A percentile compares a stretch with the other conserved stretches of the same genome.
These are phyloP conservation scores for Viola odorata DNA, from an alignment of 345 rosid genomes.

Conservation along the genomic window DNA sequence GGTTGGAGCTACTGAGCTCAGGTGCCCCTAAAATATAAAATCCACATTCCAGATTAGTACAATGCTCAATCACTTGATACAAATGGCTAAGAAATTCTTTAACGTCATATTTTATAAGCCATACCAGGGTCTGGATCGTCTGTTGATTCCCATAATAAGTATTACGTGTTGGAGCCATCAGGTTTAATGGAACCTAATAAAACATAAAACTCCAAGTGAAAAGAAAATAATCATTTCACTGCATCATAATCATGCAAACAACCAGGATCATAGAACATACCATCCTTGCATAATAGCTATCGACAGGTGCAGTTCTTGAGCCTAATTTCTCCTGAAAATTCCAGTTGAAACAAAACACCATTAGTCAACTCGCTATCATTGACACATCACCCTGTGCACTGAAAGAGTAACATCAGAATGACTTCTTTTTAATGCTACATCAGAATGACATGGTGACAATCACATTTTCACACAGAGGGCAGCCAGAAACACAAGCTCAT, in stretches of 20 bases:
- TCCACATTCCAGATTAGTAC: constrained; percentile 3
- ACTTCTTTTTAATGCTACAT: no score
- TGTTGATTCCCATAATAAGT: constrained; percentile 47
- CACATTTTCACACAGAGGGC: no score
- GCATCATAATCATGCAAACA: neutral
- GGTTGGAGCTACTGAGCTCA: constrained; percentile 48
- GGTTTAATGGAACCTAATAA: constrained; percentile 54
- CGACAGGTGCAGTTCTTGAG: constrained; percentile 42
- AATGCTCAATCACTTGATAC: neutral
- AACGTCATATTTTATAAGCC: constrained; percentile 1
- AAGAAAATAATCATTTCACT: constrained; percentile 1
- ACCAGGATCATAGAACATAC: constrained; percentile 25
- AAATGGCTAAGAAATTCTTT: neutral
- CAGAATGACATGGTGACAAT: no score
- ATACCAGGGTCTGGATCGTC: constrained; percentile 54
- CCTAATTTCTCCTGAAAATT: constrained; percentile 41
- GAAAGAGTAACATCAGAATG: neutral
- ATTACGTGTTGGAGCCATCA: constrained; percentile 59
- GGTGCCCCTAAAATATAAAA: constrained; percentile 41
- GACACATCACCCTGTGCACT: neutral
- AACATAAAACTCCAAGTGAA: constrained; percentile 4
- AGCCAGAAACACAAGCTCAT: no score
- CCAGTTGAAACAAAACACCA: neutral
- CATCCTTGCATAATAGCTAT: constrained; percentile 47
- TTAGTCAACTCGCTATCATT: neutral